Conservation (phyloP, 148 eudicot species). For the Rhododendron henanense region DNA sequence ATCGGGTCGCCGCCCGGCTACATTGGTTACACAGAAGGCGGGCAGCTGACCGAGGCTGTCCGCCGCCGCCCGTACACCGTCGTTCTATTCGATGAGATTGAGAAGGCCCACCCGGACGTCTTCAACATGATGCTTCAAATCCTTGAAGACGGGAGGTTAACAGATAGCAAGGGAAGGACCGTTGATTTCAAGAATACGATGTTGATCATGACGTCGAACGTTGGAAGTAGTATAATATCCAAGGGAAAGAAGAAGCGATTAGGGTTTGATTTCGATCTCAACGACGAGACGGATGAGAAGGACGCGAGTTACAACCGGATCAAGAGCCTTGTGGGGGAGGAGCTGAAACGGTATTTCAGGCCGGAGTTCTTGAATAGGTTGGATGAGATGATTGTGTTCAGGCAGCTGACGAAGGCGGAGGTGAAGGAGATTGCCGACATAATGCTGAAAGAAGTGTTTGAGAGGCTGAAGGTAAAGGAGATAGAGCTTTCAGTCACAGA, state of each 20-base stretch:
- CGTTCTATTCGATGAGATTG: constrained; percentile 51
- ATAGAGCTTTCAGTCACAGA: constrained; percentile 38
- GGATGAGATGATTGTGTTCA: constrained; percentile 42
- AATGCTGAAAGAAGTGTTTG: constrained; percentile 37
- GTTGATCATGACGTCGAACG: constrained; percentile 51
- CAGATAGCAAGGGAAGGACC: constrained; percentile 45
- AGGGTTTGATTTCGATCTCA: constrained; percentile 30
- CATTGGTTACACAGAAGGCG: constrained; percentile 48
- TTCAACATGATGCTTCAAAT: constrained; percentile 52
- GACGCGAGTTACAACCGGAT: constrained; percentile 38
- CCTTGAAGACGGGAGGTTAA: constrained; percentile 57
- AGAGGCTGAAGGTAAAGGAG: constrained; percentile 34
- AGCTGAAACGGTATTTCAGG: constrained; percentile 35
- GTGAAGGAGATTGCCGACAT: constrained; percentile 38
- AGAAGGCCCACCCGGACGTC: constrained; percentile 49
- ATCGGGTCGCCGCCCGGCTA: constrained; percentile 62
- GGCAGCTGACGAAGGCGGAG: constrained; percentile 40
- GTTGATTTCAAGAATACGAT: constrained; percentile 52
- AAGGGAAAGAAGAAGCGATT: constrained; percentile 30
- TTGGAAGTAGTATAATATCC: constrained; percentile 41
- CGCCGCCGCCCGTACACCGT: constrained; percentile 40
- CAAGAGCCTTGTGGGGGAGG: constrained; percentile 38
- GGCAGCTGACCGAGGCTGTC: constrained; percentile 52
- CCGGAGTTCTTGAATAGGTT: constrained; percentile 46
- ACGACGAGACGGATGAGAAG: constrained; percentile 24